Percentiles rank a stretch among this genome's conserved stretches.
Conservation (phyloP, 148 eudicot species). For the Spergularia bocconei region DNA sequence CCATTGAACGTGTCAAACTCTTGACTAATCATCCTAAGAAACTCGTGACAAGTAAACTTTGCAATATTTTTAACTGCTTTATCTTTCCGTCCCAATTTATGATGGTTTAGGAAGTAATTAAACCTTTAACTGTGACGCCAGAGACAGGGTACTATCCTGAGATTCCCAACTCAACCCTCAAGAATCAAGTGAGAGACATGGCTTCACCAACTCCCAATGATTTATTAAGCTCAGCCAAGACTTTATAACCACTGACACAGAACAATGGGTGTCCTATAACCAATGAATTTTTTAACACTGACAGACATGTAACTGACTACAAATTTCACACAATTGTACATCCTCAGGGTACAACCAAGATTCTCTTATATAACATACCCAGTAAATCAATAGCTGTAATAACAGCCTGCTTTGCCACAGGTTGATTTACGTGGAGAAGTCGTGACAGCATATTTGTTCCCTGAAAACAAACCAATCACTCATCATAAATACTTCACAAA, state of each 20-base stretch:
- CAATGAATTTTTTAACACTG: neutral
- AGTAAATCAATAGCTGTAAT: conserved; percentile 91
- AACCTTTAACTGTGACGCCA: neutral
- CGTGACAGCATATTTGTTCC: conserved; percentile 95
- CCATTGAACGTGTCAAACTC: no score
- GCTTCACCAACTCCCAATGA: neutral
- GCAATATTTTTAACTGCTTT: neutral
- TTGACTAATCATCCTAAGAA: no score
- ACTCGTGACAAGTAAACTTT: neutral
- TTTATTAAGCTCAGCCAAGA: neutral
- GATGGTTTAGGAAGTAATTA: neutral
- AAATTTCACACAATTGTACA: conserved; percentile 1
- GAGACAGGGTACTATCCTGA: neutral
- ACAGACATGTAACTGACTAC: neutral
- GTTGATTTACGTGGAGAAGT: conserved; percentile 92
- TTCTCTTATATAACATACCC: conserved; percentile 51
- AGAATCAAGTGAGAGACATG: neutral
- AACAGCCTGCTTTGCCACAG: conserved; percentile 96
- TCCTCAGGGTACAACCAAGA: neutral
- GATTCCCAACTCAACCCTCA: neutral
- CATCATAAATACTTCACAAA: neutral
- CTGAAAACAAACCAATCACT: conserved; percentile 41
- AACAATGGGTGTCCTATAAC: neutral
- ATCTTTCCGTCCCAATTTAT: neutral
- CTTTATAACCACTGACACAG: neutral